Evolutionary conservation across 441 rosid genomes (phyloP), one percentile per base, ranked within the genome.

Genomic region (Gossypium lobatum): DNA sequence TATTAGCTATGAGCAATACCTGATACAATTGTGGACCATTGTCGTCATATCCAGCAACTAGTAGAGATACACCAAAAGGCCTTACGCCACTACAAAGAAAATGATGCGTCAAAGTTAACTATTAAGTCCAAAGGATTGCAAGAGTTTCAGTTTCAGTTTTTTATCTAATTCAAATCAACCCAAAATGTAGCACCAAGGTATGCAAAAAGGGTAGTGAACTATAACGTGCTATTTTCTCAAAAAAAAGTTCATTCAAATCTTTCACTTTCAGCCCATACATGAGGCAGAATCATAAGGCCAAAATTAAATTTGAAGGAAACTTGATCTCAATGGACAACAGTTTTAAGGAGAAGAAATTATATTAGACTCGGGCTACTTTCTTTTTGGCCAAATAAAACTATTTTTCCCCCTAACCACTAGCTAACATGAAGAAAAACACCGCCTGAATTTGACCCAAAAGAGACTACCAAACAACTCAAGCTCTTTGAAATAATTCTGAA

Each of bases 1-100:
- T 8, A 54, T 25, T 53, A 71, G 66, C 74, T 31, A 39, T 28
- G n/a, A 48, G n/a, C 64, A 53, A 46, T 81, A 86, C 89, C 88
- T 86, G 90, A 74, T 84, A 86, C 53, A 86, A 64, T 77, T 86
- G 90, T 58, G 88, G 88, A 77, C 91, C 91, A 68, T 82, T 85
- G 85, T 87, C 85, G 50, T 81, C 84, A 69, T 79, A 83, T 48
- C 84, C 84, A 62, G 86, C 88, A 76, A 88, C 86, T 76, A 87
- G 77, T 72, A 87, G 68, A 58, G 91, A 87, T 64, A 87, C 91
- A 20, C 91, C 91, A 42, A 87, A 87, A 60, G 91, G 91, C 83
- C 91, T 81, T 42, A 87, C 91, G 81, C 91, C 91, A 70, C 91
- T 87, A 48, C 52, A 7, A 57, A 67, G 57, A 79, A 78, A 57